A percentile compares a stretch with the other conserved stretches of the same genome.
Conservation (phyloP, 2,329 filamentous ascomycete genomes). For the Pseudogymnoascus sp. region DNA sequence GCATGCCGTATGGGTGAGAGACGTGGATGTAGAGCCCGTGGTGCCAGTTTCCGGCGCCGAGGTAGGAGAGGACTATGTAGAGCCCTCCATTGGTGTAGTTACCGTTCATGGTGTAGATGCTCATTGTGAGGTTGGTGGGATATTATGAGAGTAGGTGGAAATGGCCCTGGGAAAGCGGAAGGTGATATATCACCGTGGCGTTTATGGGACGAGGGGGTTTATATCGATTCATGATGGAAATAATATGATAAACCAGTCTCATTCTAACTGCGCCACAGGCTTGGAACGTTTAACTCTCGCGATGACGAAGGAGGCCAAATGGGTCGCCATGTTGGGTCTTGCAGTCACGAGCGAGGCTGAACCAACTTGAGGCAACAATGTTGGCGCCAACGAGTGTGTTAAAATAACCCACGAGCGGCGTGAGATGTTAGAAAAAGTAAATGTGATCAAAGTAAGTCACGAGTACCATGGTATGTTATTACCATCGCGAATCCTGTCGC, state of each 20-base stretch:
- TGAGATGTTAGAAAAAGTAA: background rate
- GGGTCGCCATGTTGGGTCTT: background rate
- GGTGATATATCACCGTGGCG: background rate
- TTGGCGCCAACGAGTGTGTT: background rate
- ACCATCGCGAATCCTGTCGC: background rate
- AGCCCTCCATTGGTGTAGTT: background rate
- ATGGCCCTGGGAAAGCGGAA: background rate
- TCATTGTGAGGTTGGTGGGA: background rate
- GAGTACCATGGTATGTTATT: background rate
- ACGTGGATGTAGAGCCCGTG: conserved; percentile 6
- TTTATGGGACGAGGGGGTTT: background rate
- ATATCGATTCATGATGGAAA: background rate
- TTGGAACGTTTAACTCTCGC: background rate
- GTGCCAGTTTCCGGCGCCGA: background rate
- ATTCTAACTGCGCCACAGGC: background rate
- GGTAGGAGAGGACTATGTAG: background rate
- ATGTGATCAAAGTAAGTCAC: background rate
- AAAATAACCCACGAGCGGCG: background rate
- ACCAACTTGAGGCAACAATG: conserved; percentile 6
- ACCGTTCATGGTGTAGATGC: background rate
- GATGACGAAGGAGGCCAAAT: background rate
- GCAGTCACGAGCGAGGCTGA: background rate
- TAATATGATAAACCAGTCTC: background rate
- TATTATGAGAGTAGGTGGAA: background rate
- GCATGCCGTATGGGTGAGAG: conserved; percentile 1